These are phyloP conservation scores for Litchi chinensis DNA, from an alignment of 345 rosid species.

Conservation along the genomic window DNA sequence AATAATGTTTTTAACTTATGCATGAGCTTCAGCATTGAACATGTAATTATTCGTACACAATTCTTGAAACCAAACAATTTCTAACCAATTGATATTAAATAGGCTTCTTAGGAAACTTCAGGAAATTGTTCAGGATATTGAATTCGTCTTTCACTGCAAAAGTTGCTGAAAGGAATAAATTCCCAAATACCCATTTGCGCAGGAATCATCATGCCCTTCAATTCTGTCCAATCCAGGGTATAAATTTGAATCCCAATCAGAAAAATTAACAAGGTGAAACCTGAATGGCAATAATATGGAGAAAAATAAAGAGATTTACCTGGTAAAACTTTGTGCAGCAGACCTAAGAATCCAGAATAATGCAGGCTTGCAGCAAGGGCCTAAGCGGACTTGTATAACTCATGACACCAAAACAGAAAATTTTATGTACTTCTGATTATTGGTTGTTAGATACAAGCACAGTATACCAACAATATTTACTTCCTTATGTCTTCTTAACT, in stretches of 20 bases:
- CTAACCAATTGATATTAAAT: not conserved
- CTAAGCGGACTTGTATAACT: not conserved
- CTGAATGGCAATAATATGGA: not conserved
- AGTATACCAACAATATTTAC: not conserved
- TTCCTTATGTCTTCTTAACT: not conserved
- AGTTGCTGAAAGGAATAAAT: not conserved
- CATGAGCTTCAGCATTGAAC: not conserved
- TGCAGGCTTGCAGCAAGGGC: not conserved
- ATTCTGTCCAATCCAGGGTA: not conserved
- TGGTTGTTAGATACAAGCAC: not conserved
- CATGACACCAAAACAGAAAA: not conserved
- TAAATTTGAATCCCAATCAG: not conserved
- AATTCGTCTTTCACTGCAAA: not conserved
- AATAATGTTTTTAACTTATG: not conserved
- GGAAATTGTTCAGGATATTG: not conserved
- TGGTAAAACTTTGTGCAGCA: not conserved
- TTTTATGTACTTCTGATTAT: not conserved
- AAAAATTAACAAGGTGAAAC: not conserved
- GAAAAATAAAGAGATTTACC: not conserved
- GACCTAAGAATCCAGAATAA: not conserved
- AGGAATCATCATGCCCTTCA: conserved; percentile 1
- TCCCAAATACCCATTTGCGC: not conserved
- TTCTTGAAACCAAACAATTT: not conserved
- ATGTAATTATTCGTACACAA: not conserved
- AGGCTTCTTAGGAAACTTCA: not conserved